Percentiles rank a stretch among this genome's conserved stretches.
Evolutionary conservation across 208 protist genomes (phyloP).

Genomic region (Leptomonas pyrrhocoris): DNA sequence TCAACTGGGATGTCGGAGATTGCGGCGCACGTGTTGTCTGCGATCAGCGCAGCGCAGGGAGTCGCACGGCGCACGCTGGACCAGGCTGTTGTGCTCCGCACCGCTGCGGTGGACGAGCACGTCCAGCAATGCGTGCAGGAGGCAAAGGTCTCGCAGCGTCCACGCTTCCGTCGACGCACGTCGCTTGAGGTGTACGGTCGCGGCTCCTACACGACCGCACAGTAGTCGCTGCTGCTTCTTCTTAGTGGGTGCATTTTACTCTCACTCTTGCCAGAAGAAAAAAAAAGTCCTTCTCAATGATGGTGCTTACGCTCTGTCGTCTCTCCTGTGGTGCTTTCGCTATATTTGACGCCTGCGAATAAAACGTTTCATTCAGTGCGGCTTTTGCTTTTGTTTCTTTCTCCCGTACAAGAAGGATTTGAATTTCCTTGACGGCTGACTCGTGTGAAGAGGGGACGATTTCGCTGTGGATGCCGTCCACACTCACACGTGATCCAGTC

Average conservation of each 20-base stretch:
- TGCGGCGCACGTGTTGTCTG: neutral
- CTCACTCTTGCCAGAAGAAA: neutral
- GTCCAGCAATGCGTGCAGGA: slow-evolving; percentile 2
- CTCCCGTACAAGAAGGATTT: no score
- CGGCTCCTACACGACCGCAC: neutral
- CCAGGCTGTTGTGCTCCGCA: slow-evolving; percentile 8
- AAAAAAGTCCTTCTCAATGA: no score
- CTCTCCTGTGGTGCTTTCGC: no score
- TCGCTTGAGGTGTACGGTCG: slow-evolving; percentile 3
- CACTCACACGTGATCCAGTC: no score
- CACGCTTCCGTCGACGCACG: slow-evolving; percentile 6
- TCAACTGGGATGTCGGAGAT: neutral
- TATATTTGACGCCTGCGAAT: no score
- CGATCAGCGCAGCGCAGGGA: neutral
- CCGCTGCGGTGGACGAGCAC: neutral
- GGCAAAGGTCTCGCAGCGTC: neutral
- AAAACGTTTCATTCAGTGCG: no score
- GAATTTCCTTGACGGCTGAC: no score
- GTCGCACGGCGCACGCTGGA: neutral
- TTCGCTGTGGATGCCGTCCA: no score
- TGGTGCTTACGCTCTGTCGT: no score
- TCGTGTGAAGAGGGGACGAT: no score
- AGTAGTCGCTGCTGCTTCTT: neutral
- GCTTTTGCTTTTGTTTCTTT: no score
- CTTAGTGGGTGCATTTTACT: neutral